These are phyloP conservation scores for Corylus avellana DNA, from an alignment of 306 rosid species.

Conservation along the genomic window DNA sequence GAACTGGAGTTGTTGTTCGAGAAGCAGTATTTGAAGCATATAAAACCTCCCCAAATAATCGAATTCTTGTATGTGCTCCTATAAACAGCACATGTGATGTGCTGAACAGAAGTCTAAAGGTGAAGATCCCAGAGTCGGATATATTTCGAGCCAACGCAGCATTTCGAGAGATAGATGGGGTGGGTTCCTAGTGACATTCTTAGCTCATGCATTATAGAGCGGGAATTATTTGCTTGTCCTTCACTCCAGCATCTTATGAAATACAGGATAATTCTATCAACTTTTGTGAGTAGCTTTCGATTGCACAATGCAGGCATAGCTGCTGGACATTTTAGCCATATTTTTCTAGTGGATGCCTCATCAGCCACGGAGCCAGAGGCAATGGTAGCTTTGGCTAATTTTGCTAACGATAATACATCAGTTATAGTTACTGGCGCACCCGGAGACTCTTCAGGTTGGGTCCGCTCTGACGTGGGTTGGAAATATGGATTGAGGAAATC, in stretches of 20 bases:
- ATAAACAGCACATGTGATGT: neutral
- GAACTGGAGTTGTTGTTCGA: neutral
- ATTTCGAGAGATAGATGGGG: conserved; percentile 20
- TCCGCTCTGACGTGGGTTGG: conserved; percentile 30
- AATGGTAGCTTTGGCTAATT: conserved; percentile 30
- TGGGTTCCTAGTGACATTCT: conserved; percentile 41
- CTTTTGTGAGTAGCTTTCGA: conserved; percentile 37
- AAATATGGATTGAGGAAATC: conserved; percentile 31
- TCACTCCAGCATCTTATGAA: conserved; percentile 5
- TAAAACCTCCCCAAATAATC: neutral
- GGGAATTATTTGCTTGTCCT: conserved; percentile 40
- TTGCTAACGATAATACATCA: conserved; percentile 21
- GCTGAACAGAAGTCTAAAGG: neutral
- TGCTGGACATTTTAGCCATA: conserved; percentile 35
- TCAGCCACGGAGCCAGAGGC: conserved; percentile 40
- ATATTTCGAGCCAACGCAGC: conserved; percentile 19
- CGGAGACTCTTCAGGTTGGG: conserved; percentile 5
- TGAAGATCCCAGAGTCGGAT: neutral
- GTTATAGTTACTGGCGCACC: conserved; percentile 35
- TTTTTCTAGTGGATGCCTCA: conserved; percentile 43
- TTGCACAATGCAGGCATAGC: neutral
- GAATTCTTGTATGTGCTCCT: neutral
- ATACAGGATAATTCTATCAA: conserved; percentile 41
- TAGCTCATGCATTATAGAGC: conserved; percentile 19
- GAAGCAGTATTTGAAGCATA: neutral